Evolutionary conservation across 495 filamentous ascomycete species (phyloP).

Genomic region (Penicillium lagena): DNA sequence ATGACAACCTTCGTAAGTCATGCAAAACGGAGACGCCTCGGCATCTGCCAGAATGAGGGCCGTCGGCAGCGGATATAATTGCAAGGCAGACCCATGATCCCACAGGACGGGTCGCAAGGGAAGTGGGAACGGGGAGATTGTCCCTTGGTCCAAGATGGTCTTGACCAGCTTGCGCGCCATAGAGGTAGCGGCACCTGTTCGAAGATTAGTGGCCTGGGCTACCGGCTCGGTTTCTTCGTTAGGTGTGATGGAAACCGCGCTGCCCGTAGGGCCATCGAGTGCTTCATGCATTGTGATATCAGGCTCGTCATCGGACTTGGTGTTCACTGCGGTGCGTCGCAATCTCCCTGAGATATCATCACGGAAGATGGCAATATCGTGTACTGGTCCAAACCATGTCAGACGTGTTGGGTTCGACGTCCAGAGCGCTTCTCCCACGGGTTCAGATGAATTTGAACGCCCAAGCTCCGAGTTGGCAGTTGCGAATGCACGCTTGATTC

Average conservation of each 20-base stretch:
- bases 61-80: constrained; percentile 84
- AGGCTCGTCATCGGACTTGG: constrained; percentile 14
- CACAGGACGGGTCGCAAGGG: constrained; percentile 73
- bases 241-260: constrained; percentile 6
- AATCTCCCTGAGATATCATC: constrained; percentile 79
- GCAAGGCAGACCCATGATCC: constrained; percentile 70
- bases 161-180: constrained; percentile 81
- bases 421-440: constrained; percentile 71
- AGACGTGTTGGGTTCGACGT: constrained; percentile 79
- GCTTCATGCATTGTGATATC: constrained; percentile 15
- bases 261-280: constrained; percentile 5
- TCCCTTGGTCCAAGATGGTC: constrained; percentile 88
- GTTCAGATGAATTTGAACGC: constrained; percentile 30
- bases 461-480: constrained; percentile 62
- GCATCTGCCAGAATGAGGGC: constrained; percentile 75
- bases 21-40: constrained; percentile 69
- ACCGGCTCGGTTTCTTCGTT: not conserved
- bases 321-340: constrained; percentile 65
- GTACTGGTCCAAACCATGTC: constrained; percentile 73
- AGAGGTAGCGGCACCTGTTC: constrained; percentile 41
- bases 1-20: constrained; percentile 91
- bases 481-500: constrained; percentile 73
- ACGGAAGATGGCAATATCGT: constrained; percentile 79
- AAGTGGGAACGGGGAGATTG: constrained; percentile 78
- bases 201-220: constrained; percentile 10